Evolutionary conservation across 192 early-diverging fungal species (phyloP).

Genomic region (Glomus cerebriforme): DNA sequence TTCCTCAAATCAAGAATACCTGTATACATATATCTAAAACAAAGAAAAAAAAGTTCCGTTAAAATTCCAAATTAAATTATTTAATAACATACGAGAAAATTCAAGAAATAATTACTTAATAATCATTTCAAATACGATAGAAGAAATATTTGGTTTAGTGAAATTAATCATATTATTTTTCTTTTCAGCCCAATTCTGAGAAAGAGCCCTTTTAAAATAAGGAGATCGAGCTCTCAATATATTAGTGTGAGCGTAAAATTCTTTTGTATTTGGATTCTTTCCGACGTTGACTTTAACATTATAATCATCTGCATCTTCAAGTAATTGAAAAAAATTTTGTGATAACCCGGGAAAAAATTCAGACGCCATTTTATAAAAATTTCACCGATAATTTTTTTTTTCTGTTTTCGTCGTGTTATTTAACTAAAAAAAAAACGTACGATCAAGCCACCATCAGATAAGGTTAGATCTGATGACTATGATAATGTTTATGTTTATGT

Average conservation of each 20-base stretch:
- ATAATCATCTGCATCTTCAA: conserved; percentile 22
- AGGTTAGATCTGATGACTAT: no score
- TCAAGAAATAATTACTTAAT: neutral
- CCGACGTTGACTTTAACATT: conserved; percentile 10
- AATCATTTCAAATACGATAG: conserved; percentile 2
- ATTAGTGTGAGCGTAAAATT: conserved; percentile 10
- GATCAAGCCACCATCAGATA: no score
- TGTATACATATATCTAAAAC: conserved; percentile 23
- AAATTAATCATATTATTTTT: neutral
- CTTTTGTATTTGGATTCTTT: neutral
- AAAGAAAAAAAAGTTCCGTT: neutral
- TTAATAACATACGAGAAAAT: neutral
- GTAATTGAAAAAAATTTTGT: neutral
- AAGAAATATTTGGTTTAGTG: conserved; percentile 28
- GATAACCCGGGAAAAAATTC: neutral
- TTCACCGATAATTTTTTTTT: no score
- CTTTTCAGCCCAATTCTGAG: neutral
- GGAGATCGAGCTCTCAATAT: conserved; percentile 20
- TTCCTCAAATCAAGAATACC: conserved; percentile 12
- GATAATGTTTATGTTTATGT: no score
- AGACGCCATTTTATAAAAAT: neutral
- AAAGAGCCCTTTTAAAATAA: neutral
- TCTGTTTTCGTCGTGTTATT: no score
- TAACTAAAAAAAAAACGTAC: no score
- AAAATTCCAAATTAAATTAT: no score